These are phyloP conservation scores for Mortierella sp. DNA, from an alignment of 371 early-diverging fungal species.

Conservation along the genomic window DNA sequence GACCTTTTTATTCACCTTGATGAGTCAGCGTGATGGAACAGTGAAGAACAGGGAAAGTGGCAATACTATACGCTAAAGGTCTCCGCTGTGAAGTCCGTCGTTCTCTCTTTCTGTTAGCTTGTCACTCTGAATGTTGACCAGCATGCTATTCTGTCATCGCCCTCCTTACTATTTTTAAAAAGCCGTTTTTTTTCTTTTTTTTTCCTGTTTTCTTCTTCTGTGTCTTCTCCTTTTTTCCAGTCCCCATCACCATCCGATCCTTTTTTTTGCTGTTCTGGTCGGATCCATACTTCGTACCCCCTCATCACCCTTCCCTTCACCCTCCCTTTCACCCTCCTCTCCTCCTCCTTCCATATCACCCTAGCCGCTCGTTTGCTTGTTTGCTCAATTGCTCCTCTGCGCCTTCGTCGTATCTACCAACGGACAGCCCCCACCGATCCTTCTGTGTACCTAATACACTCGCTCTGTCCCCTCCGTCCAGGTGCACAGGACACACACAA, in stretches of 20 bases:
- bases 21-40: not conserved
- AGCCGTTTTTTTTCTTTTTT: not conserved
- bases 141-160: not conserved
- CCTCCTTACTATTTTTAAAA: not conserved
- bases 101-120: not conserved
- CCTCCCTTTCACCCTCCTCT: not conserved
- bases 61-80: no score
- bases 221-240: not conserved
- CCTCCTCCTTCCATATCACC: not conserved
- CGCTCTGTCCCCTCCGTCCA: not conserved
- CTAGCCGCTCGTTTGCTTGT: not conserved
- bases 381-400: not conserved
- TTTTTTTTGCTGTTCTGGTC: not conserved
- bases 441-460: not conserved
- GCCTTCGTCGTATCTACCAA: no score
- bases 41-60: no score
- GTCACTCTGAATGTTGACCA: not conserved
- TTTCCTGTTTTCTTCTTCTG: not conserved
- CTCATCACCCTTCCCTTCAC: not conserved
- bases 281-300: not conserved
- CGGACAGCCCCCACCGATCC: not conserved
- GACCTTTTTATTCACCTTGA: not conserved
- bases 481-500: conserved; percentile 8
- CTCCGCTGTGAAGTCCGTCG: no score
- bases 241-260: conserved; percentile 4